phyloP scores from a whole-genome alignment of 305 asterid species.

The Rubia peregrina region DNA sequence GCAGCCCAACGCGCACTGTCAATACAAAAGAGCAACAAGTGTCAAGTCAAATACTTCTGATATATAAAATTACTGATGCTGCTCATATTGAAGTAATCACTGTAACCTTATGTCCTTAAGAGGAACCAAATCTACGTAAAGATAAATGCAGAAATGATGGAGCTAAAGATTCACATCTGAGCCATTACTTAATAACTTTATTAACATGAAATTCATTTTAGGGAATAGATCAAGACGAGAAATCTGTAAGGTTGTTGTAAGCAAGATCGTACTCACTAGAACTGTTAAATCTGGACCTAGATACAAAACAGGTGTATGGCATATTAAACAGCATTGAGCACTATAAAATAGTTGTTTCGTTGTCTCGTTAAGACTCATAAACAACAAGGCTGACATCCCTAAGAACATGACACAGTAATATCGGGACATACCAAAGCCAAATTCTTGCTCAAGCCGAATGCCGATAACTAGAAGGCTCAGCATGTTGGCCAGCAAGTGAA shows the following conservation, averaged over 20 bases:
- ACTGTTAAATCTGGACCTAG: not conserved
- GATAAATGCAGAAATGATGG: not conserved
- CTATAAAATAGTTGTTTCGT: not conserved
- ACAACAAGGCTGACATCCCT: not conserved
- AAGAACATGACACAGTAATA: not conserved
- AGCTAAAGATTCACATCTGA: not conserved
- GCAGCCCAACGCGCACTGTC: constrained; percentile 39
- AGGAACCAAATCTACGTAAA: not conserved
- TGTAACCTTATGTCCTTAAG: not conserved
- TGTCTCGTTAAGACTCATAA: constrained; percentile 1
- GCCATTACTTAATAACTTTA: not conserved
- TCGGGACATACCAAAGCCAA: constrained; percentile 40
- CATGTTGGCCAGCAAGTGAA: constrained; percentile 54
- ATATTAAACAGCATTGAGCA: not conserved
- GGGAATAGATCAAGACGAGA: constrained; percentile 3
- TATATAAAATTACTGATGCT: not conserved
- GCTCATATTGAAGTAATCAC: not conserved
- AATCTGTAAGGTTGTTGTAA: not conserved
- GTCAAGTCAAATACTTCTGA: constrained; percentile 2
- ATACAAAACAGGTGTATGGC: not conserved
- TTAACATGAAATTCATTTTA: not conserved
- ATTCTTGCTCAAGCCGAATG: constrained; percentile 46
- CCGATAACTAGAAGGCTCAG: constrained; percentile 44
- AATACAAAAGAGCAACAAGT: not conserved
- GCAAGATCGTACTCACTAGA: not conserved